Evolutionary conservation across 164 flowering plant species (phyloP).

Genomic region (Saururus chinensis): DNA sequence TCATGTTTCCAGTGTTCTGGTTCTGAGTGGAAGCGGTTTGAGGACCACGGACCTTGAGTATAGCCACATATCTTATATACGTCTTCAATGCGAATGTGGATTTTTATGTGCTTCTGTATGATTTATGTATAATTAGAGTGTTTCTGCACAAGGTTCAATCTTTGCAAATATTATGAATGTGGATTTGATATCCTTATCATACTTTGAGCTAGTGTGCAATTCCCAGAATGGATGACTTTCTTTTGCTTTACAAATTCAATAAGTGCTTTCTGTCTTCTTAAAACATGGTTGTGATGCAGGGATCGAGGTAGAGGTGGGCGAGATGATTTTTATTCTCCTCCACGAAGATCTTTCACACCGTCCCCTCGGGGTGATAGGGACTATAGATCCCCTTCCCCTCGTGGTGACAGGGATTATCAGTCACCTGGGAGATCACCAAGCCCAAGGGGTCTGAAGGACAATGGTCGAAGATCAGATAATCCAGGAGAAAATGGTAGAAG

Average conservation of each 20-base stretch:
- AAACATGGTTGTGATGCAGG: conserved; percentile 11
- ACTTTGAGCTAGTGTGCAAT: neutral
- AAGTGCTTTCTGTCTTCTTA: neutral
- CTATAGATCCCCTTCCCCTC: conserved; percentile 3
- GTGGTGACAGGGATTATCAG: conserved; percentile 10
- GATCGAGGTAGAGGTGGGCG: conserved; percentile 27
- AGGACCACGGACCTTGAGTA: conserved; percentile 10
- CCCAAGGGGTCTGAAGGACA: conserved; percentile 22
- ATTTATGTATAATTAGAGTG: too few species aligned
- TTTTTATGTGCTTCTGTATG: neutral
- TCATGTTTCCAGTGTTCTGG: conserved; percentile 16
- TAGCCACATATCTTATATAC: conserved; percentile 1
- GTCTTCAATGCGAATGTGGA: neutral
- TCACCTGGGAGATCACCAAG: conserved; percentile 22
- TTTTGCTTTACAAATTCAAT: neutral
- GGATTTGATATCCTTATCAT: neutral
- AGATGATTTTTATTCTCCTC: conserved; percentile 31
- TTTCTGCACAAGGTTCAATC: neutral
- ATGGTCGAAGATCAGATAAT: conserved; percentile 14
- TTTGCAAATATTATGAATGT: neutral
- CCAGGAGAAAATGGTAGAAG: conserved; percentile 1
- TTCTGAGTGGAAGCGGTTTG: conserved; percentile 14
- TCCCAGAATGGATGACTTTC: neutral
- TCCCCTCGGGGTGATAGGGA: conserved; percentile 17
- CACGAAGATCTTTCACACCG: conserved; percentile 23